Evolutionary conservation across 768 basidiomycete species (phyloP).

Genomic region (Mrakia frigida): DNA sequence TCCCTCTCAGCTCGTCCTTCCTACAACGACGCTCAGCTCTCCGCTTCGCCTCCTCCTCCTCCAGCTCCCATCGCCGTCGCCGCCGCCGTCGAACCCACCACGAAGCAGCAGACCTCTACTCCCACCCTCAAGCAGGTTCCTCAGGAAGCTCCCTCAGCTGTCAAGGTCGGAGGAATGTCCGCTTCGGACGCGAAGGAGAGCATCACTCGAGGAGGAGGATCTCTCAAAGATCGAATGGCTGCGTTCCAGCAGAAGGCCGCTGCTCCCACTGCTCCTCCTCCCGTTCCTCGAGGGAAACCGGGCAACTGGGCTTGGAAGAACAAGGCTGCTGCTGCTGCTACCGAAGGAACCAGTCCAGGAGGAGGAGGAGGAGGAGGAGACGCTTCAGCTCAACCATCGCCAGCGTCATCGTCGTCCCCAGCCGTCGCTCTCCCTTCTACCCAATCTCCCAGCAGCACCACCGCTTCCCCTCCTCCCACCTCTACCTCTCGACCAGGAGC

Average conservation of each 20-base stretch:
- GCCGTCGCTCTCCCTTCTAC: slow-evolving; percentile 10
- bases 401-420: neutral
- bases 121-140: neutral
- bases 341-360: neutral
- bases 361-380: slow-evolving; percentile 4
- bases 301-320: slow-evolving; percentile 32
- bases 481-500: slow-evolving; percentile 18
- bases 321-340: slow-evolving; percentile 28
- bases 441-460: neutral
- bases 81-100: neutral
- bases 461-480: too few species aligned
- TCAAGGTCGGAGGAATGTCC: slow-evolving; percentile 29
- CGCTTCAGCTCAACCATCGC: neutral
- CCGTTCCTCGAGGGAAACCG: slow-evolving; percentile 28
- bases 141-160: slow-evolving; percentile 21
- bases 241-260: slow-evolving; percentile 31
- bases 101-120: neutral
- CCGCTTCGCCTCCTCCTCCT: neutral
- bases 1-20: neutral
- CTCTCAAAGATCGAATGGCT: slow-evolving; percentile 33
- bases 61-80: neutral
- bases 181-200: slow-evolving; percentile 32
- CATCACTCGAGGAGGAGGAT: slow-evolving; percentile 26
- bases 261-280: slow-evolving; percentile 12
- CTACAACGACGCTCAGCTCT: neutral